Conservation (phyloP, 345 rosid genomes). For the Populus alba region DNA sequence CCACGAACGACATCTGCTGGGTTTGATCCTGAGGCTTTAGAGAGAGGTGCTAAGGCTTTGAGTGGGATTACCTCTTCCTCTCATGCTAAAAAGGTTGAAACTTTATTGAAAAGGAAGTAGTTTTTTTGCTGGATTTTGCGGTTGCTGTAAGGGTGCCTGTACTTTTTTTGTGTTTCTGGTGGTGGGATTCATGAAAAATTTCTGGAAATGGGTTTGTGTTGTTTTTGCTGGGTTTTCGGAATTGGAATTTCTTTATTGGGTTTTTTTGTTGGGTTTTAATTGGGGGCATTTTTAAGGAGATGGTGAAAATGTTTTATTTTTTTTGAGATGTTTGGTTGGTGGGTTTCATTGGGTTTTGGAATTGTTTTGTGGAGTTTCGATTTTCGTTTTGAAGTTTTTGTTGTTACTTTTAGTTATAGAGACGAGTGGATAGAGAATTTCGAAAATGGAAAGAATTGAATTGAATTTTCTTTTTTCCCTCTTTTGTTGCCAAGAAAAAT, state of each 20-base stretch:
- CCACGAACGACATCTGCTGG: conserved; percentile 87
- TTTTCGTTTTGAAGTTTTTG: background rate
- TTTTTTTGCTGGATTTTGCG: background rate
- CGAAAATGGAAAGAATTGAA: background rate
- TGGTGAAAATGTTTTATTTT: background rate
- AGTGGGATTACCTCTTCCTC: conserved; percentile 59
- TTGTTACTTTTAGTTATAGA: background rate
- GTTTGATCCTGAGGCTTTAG: conserved; percentile 88
- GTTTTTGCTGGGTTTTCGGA: background rate
- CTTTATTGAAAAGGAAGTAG: background rate
- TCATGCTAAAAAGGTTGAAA: conserved; percentile 70
- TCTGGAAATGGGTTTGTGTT: background rate
- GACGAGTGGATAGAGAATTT: background rate
- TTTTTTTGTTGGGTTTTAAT: background rate
- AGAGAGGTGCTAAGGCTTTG: conserved; percentile 77
- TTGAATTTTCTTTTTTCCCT: too few relatives aligned
- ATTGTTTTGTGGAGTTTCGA: background rate
- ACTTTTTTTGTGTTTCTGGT: background rate
- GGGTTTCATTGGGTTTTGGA: background rate
- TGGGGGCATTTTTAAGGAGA: background rate
- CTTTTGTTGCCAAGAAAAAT: background rate
- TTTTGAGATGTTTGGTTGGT: background rate
- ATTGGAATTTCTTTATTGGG: background rate
- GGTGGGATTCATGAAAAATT: background rate
- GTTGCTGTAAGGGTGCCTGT: background rate